Evolutionary conservation across 805 yeast species (phyloP), one percentile per base, ranked within the genome.

Genomic region (Yamadazyma olivae): DNA sequence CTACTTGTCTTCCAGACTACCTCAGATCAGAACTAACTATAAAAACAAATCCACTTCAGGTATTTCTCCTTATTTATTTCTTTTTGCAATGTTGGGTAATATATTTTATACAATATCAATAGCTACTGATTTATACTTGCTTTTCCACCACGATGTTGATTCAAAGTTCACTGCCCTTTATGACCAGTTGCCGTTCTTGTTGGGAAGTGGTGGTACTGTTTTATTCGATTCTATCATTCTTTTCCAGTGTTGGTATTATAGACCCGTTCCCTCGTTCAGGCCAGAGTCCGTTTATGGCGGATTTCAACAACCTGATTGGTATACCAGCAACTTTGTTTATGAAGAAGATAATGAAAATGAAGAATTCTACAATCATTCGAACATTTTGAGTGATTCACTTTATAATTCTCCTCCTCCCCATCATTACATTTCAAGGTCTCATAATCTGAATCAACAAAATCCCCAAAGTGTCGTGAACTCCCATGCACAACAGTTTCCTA

Each of bases 171-270:
- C 23, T 10, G 60, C 44, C 6, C 83, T 82, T 49, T 57, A 85
- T 17, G 49, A 76, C 26, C 95, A 88, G 49, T 51, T 86, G 32
- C 95, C 96, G 0, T 89, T 79, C 51, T 62, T 90, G 20, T 51
- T 86, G 13, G 96, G 96, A 1, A 78, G 89, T 45, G 73, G 83
- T 0, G 95, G 96, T 3, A 88, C 96, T 0, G 74, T 89, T 15
- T 43, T 78, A 4, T 86, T 89, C 56, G 72, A 66, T 44, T 33
- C 42, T 15, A 43, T 59, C 13, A 55, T 67, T 18, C 45, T 67
- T 23, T 45, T 54, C 30, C 72, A 67, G 46, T 60, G 51, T 16
- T 36, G 39, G 39, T 36, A 20, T 19, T 30, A 12, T 14, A 22
- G 27, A 14, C 32, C 39, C 15, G 15, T 4, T 5, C 15, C 24